Percentiles rank a stretch among this genome's conserved stretches.
Conservation (phyloP, 495 filamentous ascomycete genomes). For the Hapsidospora chrysogenum region DNA sequence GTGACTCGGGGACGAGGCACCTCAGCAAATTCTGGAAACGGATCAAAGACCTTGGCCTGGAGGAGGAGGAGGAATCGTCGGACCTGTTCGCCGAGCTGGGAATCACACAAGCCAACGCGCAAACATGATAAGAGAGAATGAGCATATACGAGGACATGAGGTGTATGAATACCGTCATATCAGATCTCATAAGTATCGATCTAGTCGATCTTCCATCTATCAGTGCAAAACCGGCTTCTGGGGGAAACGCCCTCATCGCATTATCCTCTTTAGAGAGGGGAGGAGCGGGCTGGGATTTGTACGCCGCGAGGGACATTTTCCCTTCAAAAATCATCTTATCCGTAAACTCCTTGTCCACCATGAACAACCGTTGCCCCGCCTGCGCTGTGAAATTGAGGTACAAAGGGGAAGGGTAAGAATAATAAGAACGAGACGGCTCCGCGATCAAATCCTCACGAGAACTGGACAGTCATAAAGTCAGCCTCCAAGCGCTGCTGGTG, state of each 20-base stretch:
- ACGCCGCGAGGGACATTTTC: too few relatives aligned
- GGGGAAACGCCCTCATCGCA: too few relatives aligned
- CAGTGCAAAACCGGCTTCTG: too few relatives aligned
- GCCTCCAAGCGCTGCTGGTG: conserved; percentile 3
- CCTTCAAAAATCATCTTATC: too few relatives aligned
- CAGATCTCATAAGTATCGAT: not conserved
- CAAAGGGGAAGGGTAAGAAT: conserved; percentile 2
- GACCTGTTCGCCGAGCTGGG: conserved; percentile 19
- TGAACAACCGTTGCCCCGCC: too few relatives aligned
- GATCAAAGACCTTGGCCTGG: conserved; percentile 52
- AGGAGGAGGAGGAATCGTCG: conserved; percentile 19
- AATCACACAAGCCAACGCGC: too few relatives aligned
- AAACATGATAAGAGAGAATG: not conserved
- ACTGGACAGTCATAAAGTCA: conserved; percentile 6
- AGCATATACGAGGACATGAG: not conserved
- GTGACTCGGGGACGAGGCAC: conserved; percentile 82
- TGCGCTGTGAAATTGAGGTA: too few relatives aligned
- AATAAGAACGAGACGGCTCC: conserved; percentile 3
- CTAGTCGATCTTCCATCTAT: too few relatives aligned
- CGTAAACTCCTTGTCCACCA: too few relatives aligned
- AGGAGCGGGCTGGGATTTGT: too few relatives aligned
- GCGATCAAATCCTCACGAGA: conserved; percentile 3
- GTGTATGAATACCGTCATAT: not conserved
- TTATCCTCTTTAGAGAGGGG: too few relatives aligned
- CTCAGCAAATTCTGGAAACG: conserved; percentile 88